Conservation (phyloP, 257 asterid species). For the Apocynum venetum region DNA sequence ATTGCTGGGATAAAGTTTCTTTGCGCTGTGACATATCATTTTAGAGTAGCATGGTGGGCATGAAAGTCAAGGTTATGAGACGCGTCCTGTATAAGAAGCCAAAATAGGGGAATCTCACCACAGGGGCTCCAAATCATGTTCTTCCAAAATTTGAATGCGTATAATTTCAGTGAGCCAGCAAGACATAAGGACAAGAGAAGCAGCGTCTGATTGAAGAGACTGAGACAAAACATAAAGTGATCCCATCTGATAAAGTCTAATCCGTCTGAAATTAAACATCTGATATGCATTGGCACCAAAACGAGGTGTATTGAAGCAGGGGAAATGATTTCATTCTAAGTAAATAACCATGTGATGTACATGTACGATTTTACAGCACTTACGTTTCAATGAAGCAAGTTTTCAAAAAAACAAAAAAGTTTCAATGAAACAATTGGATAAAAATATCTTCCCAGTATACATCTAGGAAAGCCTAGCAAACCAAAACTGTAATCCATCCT, state of each 20-base stretch:
- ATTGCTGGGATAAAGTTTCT: background rate
- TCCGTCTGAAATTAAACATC: background rate
- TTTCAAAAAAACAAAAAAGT: too few relatives aligned
- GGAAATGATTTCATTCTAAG: background rate
- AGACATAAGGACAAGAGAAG: background rate
- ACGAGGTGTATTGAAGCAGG: background rate
- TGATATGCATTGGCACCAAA: conserved; percentile 1
- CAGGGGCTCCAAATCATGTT: too few relatives aligned
- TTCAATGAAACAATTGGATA: background rate
- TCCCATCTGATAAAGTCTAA: background rate
- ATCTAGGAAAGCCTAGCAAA: background rate
- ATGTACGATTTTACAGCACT: background rate
- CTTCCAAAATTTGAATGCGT: too few relatives aligned
- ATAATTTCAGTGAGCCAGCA: too few relatives aligned
- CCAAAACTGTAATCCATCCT: background rate
- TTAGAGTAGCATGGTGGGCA: too few relatives aligned
- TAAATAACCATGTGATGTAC: background rate
- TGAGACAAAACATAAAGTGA: background rate
- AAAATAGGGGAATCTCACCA: too few relatives aligned
- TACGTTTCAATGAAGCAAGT: background rate
- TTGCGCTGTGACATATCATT: too few relatives aligned
- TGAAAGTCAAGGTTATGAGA: too few relatives aligned
- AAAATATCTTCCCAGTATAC: background rate
- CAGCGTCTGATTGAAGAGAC: background rate
- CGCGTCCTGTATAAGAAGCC: too few relatives aligned